phyloP scores from a whole-genome alignment of 805 yeast species.

The Candida khao-thaluensis region DNA sequence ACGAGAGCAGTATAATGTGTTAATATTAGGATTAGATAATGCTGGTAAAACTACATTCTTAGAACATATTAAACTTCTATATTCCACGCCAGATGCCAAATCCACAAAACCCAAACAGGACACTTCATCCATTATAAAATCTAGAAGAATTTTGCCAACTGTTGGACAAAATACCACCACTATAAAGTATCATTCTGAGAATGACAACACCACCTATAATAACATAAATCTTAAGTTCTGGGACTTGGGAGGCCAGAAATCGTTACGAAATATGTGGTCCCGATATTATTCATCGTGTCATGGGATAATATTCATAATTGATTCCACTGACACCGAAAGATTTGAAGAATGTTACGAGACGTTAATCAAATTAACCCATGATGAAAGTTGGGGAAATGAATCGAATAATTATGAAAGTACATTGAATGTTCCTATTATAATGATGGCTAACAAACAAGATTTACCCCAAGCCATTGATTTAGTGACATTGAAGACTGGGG shows the following conservation, averaged over 20 bases:
- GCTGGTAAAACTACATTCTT: slow-evolving; percentile 80
- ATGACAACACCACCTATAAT: slow-evolving; percentile 24
- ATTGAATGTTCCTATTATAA: slow-evolving; percentile 79
- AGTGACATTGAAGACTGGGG: slow-evolving; percentile 71
- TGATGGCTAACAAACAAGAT: slow-evolving; percentile 96
- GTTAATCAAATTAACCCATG: slow-evolving; percentile 46
- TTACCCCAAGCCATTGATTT: slow-evolving; percentile 47
- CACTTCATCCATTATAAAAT: slow-evolving; percentile 24
- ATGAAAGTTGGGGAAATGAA: slow-evolving; percentile 38
- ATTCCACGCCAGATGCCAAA: slow-evolving; percentile 27
- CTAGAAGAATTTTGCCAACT: slow-evolving; percentile 79
- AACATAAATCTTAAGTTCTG: slow-evolving; percentile 71
- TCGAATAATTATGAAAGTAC: slow-evolving; percentile 19
- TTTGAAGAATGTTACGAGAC: slow-evolving; percentile 79
- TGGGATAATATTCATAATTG: slow-evolving; percentile 89
- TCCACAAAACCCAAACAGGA: slow-evolving; percentile 13
- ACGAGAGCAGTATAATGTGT: slow-evolving; percentile 45
- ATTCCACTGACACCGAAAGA: slow-evolving; percentile 80
- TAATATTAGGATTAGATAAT: slow-evolving; percentile 88
- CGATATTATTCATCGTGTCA: slow-evolving; percentile 84
- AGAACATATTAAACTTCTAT: slow-evolving; percentile 40
- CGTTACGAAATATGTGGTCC: slow-evolving; percentile 83
- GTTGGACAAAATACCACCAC: slow-evolving; percentile 84
- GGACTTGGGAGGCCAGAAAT: slow-evolving; percentile 96
- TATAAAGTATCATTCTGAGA: slow-evolving; percentile 27